These are phyloP conservation scores for Aphanomyces cochlioides DNA, from an alignment of 352 stramenopile genomes.

Conservation along the genomic window DNA sequence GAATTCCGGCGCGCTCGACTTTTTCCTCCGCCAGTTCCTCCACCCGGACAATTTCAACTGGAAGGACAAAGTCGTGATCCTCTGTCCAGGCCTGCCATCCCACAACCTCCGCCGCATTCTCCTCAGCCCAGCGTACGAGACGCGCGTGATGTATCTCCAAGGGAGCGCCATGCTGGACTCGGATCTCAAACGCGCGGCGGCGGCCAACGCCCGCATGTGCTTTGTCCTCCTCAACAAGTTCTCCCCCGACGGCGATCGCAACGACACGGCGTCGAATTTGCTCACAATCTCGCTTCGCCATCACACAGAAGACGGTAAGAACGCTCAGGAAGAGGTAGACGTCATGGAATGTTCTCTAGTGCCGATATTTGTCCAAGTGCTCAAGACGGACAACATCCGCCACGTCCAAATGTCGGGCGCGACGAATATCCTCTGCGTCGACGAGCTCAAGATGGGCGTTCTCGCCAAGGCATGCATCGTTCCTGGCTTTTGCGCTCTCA, in stretches of 20 bases:
- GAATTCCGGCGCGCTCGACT: slow-evolving; percentile 58
- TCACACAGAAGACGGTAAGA: slow-evolving; percentile 59
- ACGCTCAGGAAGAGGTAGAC: background rate
- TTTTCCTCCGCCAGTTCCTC: slow-evolving; percentile 79
- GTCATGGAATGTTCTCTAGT: slow-evolving; percentile 33
- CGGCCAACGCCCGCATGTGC: slow-evolving; percentile 51
- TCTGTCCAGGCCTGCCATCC: slow-evolving; percentile 56
- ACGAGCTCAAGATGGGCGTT: slow-evolving; percentile 69
- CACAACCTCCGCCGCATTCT: slow-evolving; percentile 56
- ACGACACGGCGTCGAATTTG: slow-evolving; percentile 68
- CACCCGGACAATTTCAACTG: slow-evolving; percentile 59
- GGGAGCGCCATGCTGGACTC: slow-evolving; percentile 68
- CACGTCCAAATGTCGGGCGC: slow-evolving; percentile 76
- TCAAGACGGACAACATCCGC: slow-evolving; percentile 63
- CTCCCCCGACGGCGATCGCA: slow-evolving; percentile 51
- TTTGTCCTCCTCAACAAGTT: slow-evolving; percentile 79
- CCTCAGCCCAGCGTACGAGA: slow-evolving; percentile 67
- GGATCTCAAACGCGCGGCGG: slow-evolving; percentile 60
- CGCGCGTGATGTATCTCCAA: slow-evolving; percentile 74
- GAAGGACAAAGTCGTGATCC: slow-evolving; percentile 65
- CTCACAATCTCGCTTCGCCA: slow-evolving; percentile 72
- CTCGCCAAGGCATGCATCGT: slow-evolving; percentile 74
- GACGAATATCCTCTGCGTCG: slow-evolving; percentile 65
- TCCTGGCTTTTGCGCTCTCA: slow-evolving; percentile 59
- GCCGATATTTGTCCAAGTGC: slow-evolving; percentile 72